Base-by-base conservation (phyloP, 2,329 filamentous ascomycete genomes). In the Fusarium stilboides region DNA sequence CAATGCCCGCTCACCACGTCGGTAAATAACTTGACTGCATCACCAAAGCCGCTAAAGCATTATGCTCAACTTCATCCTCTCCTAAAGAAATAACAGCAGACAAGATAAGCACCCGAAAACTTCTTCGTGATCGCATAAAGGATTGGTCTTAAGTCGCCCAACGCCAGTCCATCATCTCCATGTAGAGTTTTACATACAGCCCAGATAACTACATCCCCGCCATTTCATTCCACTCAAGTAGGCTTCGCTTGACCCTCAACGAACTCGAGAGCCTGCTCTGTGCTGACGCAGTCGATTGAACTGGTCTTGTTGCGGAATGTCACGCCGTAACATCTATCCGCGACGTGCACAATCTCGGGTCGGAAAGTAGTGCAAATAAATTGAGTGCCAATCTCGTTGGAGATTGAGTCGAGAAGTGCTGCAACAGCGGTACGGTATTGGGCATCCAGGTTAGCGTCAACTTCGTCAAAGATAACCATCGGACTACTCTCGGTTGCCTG, bases 291-390 rank as follows among this genome's bases (percentile, higher is more conserved):
- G 81, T 96, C 93, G 75, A 99, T 97, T 39, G 90, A 93, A 82
- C 93, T 97, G 70, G 94, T 97, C 87, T 98, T 98, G 80, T 94
- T 95, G 70, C 89, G 88, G 81, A 95, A 98, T 52, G 93, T 94
- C 52, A 99, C 96, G 65, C 96, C 96, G 79, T 99, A 99, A 81
- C 95, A 98, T 83, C 97, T 97, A 83, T 98, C 94, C 5, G 96
- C 96, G 20, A 98, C 94, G 65, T 92, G 89, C 68, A 99, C 88
- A 86, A 99, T 98, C 82, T 99, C 96, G 2, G 96, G 96, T 60
- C 96, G 87, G 88, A 99, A 99, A 4, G 96, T 99, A 6, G 96
- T 99, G 86, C 96, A 98, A 80, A 99, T 99, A 78, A 99, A 99
- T 79, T 99, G 87, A 51, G 87, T 90, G 65, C 87, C 86, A 15